Conservation (phyloP, 2,329 filamentous ascomycete genomes). For the Cercospora janseana region DNA sequence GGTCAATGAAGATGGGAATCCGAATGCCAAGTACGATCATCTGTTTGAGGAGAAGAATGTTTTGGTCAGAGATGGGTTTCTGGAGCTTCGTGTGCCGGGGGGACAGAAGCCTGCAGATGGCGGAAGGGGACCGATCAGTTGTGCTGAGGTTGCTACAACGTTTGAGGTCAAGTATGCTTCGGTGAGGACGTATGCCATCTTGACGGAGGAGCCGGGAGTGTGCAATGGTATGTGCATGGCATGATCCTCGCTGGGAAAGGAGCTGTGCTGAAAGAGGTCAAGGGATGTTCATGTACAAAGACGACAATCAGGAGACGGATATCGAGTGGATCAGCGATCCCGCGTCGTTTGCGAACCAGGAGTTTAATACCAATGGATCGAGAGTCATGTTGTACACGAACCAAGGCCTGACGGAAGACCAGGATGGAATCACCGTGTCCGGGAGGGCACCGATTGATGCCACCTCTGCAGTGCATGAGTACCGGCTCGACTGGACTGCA, state of each 20-base stretch:
- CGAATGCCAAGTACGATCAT: slow-evolving; percentile 4
- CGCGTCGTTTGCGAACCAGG: slow-evolving; percentile 21
- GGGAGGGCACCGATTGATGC: slow-evolving; percentile 15
- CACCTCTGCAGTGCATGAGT: slow-evolving; percentile 23
- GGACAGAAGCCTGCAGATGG: slow-evolving; percentile 11
- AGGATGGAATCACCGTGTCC: slow-evolving; percentile 6
- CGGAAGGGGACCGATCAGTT: slow-evolving; percentile 15
- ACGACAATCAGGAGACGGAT: slow-evolving; percentile 27
- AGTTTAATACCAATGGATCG: slow-evolving; percentile 11
- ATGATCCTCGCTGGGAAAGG: no score
- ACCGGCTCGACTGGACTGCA: slow-evolving; percentile 26
- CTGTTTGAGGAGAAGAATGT: slow-evolving; percentile 7
- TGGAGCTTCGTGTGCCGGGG: slow-evolving; percentile 20
- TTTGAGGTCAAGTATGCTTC: slow-evolving; percentile 21
- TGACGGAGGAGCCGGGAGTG: slow-evolving; percentile 10
- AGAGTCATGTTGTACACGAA: slow-evolving; percentile 25
- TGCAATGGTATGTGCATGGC: slow-evolving; percentile 22
- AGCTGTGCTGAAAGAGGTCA: background rate
- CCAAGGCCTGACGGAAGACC: slow-evolving; percentile 18
- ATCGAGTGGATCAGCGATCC: slow-evolving; percentile 30
- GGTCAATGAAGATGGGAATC: slow-evolving; percentile 2
- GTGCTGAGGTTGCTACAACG: slow-evolving; percentile 19
- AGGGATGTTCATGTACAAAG: slow-evolving; percentile 27
- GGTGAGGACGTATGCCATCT: slow-evolving; percentile 21
- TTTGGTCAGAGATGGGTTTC: slow-evolving; percentile 16